Conservation (phyloP, 805 yeast genomes). For the Barnettozyma botsteinii region DNA sequence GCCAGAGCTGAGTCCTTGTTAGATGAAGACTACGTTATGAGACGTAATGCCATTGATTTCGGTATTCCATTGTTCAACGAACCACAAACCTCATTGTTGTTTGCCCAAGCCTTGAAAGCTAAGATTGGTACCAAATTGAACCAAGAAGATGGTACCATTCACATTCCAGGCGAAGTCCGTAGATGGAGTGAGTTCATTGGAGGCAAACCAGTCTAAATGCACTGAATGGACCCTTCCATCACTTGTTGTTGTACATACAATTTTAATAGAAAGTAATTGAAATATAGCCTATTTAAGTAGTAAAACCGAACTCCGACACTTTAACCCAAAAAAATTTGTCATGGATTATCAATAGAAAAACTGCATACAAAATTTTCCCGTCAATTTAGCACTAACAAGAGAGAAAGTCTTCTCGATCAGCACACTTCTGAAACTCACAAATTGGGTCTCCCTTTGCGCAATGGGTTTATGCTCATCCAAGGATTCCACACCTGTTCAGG, state of each 20-base stretch:
- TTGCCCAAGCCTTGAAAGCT: constrained; percentile 73
- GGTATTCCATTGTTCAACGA: constrained; percentile 95
- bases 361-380: too few relatives aligned
- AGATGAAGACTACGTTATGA: constrained; percentile 94
- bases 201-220: constrained; percentile 67
- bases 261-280: constrained; percentile 1
- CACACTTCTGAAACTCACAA: too few relatives aligned
- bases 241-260: background rate
- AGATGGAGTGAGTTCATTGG: constrained; percentile 98
- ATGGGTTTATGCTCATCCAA: background rate
- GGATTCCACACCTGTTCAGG: background rate
- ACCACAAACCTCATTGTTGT: constrained; percentile 85
- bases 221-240: background rate
- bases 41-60: constrained; percentile 98
- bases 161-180: constrained; percentile 77
- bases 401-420: too few relatives aligned
- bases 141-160: constrained; percentile 39
- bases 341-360: too few relatives aligned
- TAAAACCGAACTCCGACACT: too few relatives aligned
- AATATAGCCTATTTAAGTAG: too few relatives aligned
- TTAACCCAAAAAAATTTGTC: too few relatives aligned
- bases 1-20: constrained; percentile 79
- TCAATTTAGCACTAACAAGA: background rate
- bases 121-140: constrained; percentile 54
- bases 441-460: background rate